Conservation (phyloP, 306 rosid species). For the Ormosia semicastrata region DNA sequence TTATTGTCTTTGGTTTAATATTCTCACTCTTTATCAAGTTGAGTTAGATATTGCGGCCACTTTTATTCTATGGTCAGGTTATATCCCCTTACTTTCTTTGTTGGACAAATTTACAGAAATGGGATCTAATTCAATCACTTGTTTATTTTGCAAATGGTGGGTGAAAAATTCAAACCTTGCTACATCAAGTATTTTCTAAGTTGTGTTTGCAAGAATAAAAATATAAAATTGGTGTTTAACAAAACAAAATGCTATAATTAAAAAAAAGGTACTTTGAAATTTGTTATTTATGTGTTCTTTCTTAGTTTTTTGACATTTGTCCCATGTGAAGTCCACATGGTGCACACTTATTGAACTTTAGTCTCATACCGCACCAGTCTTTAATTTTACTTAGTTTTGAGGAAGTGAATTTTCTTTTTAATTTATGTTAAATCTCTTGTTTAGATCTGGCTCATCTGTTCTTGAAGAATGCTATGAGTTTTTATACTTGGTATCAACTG, state of each 20-base stretch:
- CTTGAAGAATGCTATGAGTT: slow-evolving; percentile 81
- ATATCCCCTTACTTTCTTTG: neutral
- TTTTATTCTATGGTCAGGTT: neutral
- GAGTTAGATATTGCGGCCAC: neutral
- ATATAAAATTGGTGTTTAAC: neutral
- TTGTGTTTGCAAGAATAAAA: neutral
- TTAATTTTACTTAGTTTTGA: neutral
- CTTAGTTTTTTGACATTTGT: neutral
- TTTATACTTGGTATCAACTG: slow-evolving; percentile 67
- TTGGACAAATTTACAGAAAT: neutral
- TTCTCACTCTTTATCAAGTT: neutral
- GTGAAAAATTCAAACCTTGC: neutral
- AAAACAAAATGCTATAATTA: too few species aligned
- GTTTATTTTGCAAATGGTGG: neutral
- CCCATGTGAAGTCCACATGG: neutral
- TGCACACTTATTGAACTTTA: neutral
- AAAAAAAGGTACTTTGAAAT: neutral
- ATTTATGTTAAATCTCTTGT: slow-evolving; percentile 20
- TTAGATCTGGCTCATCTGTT: slow-evolving; percentile 61
- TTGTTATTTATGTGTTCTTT: neutral
- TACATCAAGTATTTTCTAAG: neutral
- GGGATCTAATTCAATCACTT: neutral
- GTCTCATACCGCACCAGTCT: neutral
- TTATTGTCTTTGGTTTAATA: neutral
- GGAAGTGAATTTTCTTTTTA: neutral